phyloP scores from a whole-genome alignment of 208 protist species.

The Trypanosoma conorhini region DNA sequence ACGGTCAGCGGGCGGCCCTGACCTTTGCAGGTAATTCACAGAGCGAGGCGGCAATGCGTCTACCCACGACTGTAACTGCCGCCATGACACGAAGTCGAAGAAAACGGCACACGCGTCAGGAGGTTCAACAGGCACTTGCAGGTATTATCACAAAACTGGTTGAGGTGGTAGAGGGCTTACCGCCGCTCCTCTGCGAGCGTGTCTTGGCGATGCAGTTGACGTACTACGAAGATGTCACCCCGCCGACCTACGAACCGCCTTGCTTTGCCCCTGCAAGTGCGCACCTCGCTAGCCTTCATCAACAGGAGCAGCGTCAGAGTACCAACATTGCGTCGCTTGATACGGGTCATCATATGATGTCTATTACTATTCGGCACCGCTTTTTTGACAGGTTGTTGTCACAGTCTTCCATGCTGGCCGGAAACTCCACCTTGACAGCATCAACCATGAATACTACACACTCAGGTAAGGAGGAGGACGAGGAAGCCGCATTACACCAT shows the following conservation, averaged over 20 bases:
- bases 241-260: slow-evolving; percentile 70
- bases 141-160: slow-evolving; percentile 61
- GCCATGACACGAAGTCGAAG: not conserved
- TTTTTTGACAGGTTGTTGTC: slow-evolving; percentile 40
- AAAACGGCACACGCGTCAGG: slow-evolving; percentile 48
- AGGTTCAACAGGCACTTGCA: slow-evolving; percentile 54
- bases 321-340: slow-evolving; percentile 58
- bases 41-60: slow-evolving; percentile 1
- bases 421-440: not conserved
- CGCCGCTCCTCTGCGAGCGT: slow-evolving; percentile 62
- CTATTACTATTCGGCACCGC: slow-evolving; percentile 60
- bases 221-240: slow-evolving; percentile 76
- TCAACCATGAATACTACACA: not conserved
- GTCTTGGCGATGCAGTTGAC: slow-evolving; percentile 77
- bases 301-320: slow-evolving; percentile 46
- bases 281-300: slow-evolving; percentile 53
- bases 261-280: slow-evolving; percentile 65
- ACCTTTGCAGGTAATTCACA: slow-evolving; percentile 43
- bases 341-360: slow-evolving; percentile 74
- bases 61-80: slow-evolving; percentile 2
- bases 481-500: not conserved
- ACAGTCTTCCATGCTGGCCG: slow-evolving; percentile 17
- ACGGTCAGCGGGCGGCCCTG: slow-evolving; percentile 49
- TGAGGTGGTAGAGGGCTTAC: slow-evolving; percentile 61
- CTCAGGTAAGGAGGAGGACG: slow-evolving; percentile 11